These are phyloP conservation scores for Plasmopara muralis DNA, from an alignment of 352 stramenopile species.

Conservation along the genomic window DNA sequence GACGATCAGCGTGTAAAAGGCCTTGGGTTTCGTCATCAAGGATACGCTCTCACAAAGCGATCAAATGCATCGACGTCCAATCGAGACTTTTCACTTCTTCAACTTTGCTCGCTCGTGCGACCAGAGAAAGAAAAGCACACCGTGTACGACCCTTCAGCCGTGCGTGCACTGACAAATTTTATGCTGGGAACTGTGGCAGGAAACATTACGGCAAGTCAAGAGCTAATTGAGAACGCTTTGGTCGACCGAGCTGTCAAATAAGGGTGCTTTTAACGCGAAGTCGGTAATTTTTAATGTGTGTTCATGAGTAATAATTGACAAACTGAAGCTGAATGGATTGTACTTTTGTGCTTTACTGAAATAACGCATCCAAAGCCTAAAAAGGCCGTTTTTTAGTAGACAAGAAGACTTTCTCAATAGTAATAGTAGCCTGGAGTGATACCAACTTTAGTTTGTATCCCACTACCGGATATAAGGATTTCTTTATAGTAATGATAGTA, in stretches of 20 bases:
- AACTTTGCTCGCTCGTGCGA: slow-evolving; percentile 35
- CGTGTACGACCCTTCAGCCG: slow-evolving; percentile 30
- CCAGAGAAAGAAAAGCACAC: slow-evolving; percentile 37
- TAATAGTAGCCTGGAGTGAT: too few species aligned
- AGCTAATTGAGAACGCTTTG: slow-evolving; percentile 53
- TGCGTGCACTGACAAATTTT: slow-evolving; percentile 48
- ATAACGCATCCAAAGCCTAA: too few species aligned
- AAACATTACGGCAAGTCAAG: slow-evolving; percentile 42
- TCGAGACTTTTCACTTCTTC: slow-evolving; percentile 30
- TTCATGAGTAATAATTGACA: too few species aligned
- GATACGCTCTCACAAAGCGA: slow-evolving; percentile 39
- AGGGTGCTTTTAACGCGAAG: too few species aligned
- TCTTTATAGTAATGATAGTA: too few species aligned
- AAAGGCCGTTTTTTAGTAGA: too few species aligned
- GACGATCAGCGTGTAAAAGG: slow-evolving; percentile 30
- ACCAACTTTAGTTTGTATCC: too few species aligned
- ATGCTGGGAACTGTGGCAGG: slow-evolving; percentile 42
- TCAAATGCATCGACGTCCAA: slow-evolving; percentile 28
- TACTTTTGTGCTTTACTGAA: too few species aligned
- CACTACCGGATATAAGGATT: too few species aligned
- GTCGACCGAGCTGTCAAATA: slow-evolving; percentile 28
- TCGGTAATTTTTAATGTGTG: too few species aligned
- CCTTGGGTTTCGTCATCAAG: slow-evolving; percentile 34
- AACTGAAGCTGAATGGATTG: too few species aligned
- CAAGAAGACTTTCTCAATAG: too few species aligned